Conservation (phyloP, 2,329 filamentous ascomycete genomes). For the Penicillium crustosum region DNA sequence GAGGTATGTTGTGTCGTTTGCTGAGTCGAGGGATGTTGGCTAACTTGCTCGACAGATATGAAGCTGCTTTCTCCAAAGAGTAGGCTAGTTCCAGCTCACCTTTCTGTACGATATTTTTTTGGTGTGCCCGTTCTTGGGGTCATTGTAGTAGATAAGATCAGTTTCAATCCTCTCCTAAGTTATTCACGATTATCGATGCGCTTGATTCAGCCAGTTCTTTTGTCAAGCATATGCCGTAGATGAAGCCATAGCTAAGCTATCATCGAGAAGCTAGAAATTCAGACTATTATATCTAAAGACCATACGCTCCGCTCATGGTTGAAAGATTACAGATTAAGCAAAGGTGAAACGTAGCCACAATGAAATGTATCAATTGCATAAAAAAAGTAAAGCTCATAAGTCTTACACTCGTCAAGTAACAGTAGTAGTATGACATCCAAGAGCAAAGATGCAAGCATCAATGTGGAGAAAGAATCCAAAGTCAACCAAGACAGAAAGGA, state of each 20-base stretch:
- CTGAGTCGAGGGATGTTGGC: not conserved
- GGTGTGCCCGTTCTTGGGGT: not conserved
- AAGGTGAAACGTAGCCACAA: not conserved
- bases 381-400: conserved; percentile 7
- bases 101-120: conserved; percentile 12
- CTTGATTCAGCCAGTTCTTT: not conserved
- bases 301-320: too few relatives aligned
- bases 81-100: conserved; percentile 1
- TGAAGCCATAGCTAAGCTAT: not conserved
- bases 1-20: conserved; percentile 62
- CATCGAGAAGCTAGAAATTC: not conserved
- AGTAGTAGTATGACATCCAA: conserved; percentile 11
- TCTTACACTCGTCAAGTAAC: conserved; percentile 11
- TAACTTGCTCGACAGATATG: conserved; percentile 34
- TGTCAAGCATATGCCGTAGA: not conserved
- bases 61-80: conserved; percentile 36
- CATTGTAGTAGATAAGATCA: conserved; percentile 11
- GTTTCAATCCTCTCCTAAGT: not conserved
- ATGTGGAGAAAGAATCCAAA: conserved; percentile 1
- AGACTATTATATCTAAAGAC: not conserved
- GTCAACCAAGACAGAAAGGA: conserved; percentile 7
- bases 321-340: not conserved
- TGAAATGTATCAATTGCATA: not conserved
- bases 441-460: conserved; percentile 7
- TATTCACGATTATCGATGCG: conserved; percentile 1